Conservation (phyloP, 1,284 basidiomycete genomes). For the Ustilago nuda region DNA sequence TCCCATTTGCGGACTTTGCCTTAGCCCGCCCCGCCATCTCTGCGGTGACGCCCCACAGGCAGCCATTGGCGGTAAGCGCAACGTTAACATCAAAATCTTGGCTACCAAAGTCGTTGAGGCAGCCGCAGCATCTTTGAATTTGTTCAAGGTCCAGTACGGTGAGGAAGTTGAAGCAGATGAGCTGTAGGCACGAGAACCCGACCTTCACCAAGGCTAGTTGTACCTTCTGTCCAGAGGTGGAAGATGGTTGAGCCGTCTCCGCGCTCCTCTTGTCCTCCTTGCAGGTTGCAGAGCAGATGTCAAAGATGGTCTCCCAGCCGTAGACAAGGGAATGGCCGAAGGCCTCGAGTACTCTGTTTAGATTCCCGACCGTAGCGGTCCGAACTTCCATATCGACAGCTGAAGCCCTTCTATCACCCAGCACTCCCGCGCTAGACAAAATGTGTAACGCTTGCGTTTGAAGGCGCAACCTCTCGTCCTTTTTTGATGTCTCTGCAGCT, state of each 20-base stretch:
- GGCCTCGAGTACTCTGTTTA: constrained; percentile 85
- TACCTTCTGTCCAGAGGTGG: constrained; percentile 64
- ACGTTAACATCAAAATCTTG: constrained; percentile 93
- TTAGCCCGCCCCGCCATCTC: constrained; percentile 54
- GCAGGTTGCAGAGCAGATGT: constrained; percentile 72
- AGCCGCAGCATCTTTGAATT: constrained; percentile 86
- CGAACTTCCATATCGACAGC: constrained; percentile 77
- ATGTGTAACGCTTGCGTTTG: constrained; percentile 86
- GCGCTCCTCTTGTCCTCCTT: constrained; percentile 27
- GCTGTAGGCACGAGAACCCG: constrained; percentile 90
- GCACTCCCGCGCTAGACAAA: constrained; percentile 81
- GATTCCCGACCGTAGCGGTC: constrained; percentile 84
- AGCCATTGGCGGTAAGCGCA: constrained; percentile 76
- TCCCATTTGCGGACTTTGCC: constrained; percentile 4
- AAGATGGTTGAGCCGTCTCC: constrained; percentile 56
- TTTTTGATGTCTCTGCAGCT: constrained; percentile 67
- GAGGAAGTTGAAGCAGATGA: constrained; percentile 90
- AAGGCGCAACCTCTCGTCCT: constrained; percentile 74
- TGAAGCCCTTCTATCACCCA: constrained; percentile 71
- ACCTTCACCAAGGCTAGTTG: constrained; percentile 76
- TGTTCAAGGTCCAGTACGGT: constrained; percentile 82
- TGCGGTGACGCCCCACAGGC: constrained; percentile 66
- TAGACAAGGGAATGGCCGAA: constrained; percentile 89
- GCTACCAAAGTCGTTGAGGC: constrained; percentile 87
- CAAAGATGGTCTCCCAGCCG: constrained; percentile 93